Evolutionary conservation across 106 monocot genomes (phyloP), one percentile per base, ranked within the genome.

Genomic region (Narthecium ossifragum): DNA sequence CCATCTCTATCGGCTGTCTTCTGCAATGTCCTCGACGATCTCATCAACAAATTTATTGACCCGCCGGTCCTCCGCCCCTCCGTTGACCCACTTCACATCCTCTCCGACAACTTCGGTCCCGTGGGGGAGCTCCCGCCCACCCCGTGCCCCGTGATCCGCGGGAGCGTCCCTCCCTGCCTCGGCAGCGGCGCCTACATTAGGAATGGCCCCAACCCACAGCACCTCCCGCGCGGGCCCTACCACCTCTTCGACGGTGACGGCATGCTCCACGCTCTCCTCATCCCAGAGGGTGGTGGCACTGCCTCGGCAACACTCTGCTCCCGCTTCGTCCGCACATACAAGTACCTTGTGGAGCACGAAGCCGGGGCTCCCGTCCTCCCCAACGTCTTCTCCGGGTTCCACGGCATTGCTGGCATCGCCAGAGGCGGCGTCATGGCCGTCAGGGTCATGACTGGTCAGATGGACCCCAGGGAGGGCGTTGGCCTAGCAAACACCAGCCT

Each of bases 401-500:
- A 46, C 26, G 60, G 60, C 26, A 4, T 17, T n/a, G 41, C 60
- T 10, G 60, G 60, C 41, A n/a, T 60, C 5, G 60, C 60, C 2
- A 40, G 60, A 2, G 60, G 39, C 6, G 60, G 43, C 43, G 60
- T 60, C 43, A 28, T 43, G 11, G 28, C 17, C 17, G 24, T 24
- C 43, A n/a, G 60, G 12, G 26, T 61, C 21, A 43, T 61, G 27
- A 61, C 45, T 4, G 61, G 61, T 1, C 61, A 61, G 27, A 46
- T 46, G 27, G 26, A 46, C 61, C 46, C 27, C 14, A 61, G 29
- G 7, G 3, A 30, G 17, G 61, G 61, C 2, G 7, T 46, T 7
- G 67, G 67, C 67, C 30, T 49, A 9, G 68, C 68, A 13, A 68
- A 68, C 58, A 59, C 68, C 47, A 68, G 68, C 49, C 68, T 68